Evolutionary conservation across 176 grass and related monocot species (phyloP), one percentile per base, ranked within the genome.

Genomic region (Oryza brachyantha): DNA sequence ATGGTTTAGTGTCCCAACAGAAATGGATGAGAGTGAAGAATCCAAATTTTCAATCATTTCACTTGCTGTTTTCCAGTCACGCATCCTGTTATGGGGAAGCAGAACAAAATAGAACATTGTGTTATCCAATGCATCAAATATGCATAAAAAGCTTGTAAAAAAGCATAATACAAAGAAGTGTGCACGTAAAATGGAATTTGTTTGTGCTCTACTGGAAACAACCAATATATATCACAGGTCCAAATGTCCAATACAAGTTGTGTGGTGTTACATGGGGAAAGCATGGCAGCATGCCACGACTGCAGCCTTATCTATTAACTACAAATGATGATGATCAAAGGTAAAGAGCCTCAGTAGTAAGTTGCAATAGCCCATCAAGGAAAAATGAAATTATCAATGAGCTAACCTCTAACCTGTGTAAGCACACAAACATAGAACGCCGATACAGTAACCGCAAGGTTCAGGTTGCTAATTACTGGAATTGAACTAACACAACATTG

Each of bases 41-140:
- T 97, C 95, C 79, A 92, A 82, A 66, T 90, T 45, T 90, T 92
- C 95, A 77, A 92, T 84, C 84, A 91, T 79, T 72, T 71, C 70
- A 80, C 72, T 88, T 70, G 89, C 85, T 82, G 87, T 92, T 86
- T 79, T 94, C 91, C 95, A 97, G 52, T 97, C 95, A 38, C 87
- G 82, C 68, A 86, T 52, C 84, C 95, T 97, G 86, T 73, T 82
- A 72, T 36, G 41, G 29, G 70, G 77, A 70, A 83, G n/a, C 29
- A 71, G 57, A 29, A 36, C 13, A 72, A 60, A 65, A 83, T 73
- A n/a, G 26, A 85, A 78, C 13, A 88, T 59, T 14, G 14, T 54
- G 42, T 24, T 66, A 42, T 21, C 80, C 14, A 29, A 19, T 24
- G 38, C 65, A 79, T 71, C 66, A 73, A 76, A 71, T 17, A 40